These are phyloP conservation scores for Platanus orientalis DNA, from an alignment of 164 flowering plant species.

Conservation along the genomic window DNA sequence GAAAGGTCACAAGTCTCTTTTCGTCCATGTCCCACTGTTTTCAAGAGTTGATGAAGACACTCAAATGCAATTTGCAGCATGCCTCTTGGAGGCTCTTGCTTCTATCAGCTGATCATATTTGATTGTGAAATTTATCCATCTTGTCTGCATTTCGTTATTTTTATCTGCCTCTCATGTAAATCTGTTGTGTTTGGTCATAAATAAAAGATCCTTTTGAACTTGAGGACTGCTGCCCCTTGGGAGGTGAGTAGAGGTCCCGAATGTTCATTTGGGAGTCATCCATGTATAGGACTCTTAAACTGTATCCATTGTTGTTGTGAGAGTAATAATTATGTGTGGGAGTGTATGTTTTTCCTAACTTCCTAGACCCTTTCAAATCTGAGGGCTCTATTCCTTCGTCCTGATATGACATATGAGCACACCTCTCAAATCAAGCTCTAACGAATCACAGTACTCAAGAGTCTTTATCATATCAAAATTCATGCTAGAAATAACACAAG, in stretches of 20 bases:
- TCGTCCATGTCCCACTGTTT: constrained; percentile 69
- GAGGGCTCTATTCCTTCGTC: too few species aligned
- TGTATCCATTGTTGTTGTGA: constrained; percentile 1
- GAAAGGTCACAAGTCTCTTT: constrained; percentile 58
- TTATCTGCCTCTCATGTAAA: neutral
- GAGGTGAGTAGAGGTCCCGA: neutral
- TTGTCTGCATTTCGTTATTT: neutral
- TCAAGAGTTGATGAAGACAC: constrained; percentile 54
- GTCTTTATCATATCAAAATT: too few species aligned
- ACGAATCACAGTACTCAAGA: too few species aligned
- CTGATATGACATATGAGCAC: too few species aligned
- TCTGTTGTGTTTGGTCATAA: neutral
- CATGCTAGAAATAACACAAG: too few species aligned
- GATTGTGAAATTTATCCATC: neutral
- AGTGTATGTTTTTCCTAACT: neutral
- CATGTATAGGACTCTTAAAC: constrained; percentile 3
- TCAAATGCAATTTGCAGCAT: constrained; percentile 53
- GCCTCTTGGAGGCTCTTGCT: constrained; percentile 38
- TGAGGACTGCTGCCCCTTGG: too few species aligned
- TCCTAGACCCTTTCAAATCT: too few species aligned
- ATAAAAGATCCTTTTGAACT: neutral
- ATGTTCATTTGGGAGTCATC: neutral
- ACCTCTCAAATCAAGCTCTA: too few species aligned
- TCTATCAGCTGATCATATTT: neutral
- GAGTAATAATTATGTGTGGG: neutral